Evolutionary conservation across 257 asterid genomes (phyloP), one percentile per base, ranked within the genome.

Genomic region (Handroanthus guayacan): DNA sequence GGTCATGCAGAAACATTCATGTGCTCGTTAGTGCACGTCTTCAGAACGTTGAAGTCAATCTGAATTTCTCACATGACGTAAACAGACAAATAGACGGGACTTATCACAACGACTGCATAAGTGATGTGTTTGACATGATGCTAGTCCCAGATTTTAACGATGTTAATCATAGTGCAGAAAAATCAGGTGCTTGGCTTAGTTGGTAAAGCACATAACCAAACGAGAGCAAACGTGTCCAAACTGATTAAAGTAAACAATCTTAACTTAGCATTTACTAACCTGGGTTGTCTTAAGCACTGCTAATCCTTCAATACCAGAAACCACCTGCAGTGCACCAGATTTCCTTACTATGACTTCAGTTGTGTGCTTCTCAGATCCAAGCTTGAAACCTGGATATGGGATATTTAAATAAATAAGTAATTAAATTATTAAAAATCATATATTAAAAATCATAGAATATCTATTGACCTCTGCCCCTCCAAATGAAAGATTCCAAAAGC

Each of bases 361-460:
- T 6, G 91, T 91, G 85, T 89, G 99, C 87, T 81, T 92, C 87
- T 93, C 99, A 67, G 98, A 87, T 75, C 97, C 98, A 77, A 91
- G 94, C 88, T 95, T 89, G 75, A 90, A 95, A 82, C 99, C 99
- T 95, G 50, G 37, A 68, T 67, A 20, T 50, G 72, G 82, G 38
- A 65, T 25, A 79, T 18, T 25, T 43, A 52, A 18, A 66, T n/a
- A 58, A 65, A 18, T 55, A 1, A 34, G n/a, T 34, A 41, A 18
- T 66, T 37, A 68, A 69, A 41, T 41, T 5, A 5, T 41, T 41
- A 41, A 62, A 47, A 54, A 54, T 25, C 31, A 25, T 25, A 25
- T 25, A 5, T 5, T n/a, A 14, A 18, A 7, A 62, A 43, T 72
- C 52, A 67, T 44, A 44, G 61, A 60, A 54, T n/a, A 37, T 36